Conservation (phyloP, 2,329 filamentous ascomycete species). For the Tolypocladium amazonense region DNA sequence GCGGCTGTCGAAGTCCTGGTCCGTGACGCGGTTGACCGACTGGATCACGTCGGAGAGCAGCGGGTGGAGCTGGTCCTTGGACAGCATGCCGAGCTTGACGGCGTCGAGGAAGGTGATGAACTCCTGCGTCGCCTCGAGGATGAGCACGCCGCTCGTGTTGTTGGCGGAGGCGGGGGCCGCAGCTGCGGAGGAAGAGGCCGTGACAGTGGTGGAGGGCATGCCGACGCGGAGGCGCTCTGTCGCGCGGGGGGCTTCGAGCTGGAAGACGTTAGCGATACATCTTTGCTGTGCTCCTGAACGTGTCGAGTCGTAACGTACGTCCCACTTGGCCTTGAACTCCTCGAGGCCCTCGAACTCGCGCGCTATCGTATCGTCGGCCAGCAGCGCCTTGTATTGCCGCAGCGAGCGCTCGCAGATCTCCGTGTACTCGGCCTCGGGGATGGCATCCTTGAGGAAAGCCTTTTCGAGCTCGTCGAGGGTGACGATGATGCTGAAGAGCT, state of each 20-base stretch:
- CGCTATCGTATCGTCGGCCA: conserved; percentile 86
- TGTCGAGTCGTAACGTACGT: conserved; percentile 46
- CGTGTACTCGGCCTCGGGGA: conserved; percentile 85
- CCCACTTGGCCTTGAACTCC: conserved; percentile 84
- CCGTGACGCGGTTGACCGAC: conserved; percentile 92
- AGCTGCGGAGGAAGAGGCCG: conserved; percentile 37
- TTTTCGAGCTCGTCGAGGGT: conserved; percentile 94
- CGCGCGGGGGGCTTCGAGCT: conserved; percentile 91
- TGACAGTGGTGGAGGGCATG: conserved; percentile 73
- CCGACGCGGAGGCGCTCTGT: conserved; percentile 88
- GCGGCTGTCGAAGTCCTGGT: conserved; percentile 86
- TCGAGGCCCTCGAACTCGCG: conserved; percentile 80
- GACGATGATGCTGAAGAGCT: conserved; percentile 95
- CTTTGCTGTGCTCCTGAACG: too few species aligned
- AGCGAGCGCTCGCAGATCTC: conserved; percentile 90
- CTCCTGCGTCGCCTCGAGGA: conserved; percentile 87
- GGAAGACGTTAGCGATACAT: conserved; percentile 5
- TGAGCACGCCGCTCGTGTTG: conserved; percentile 53
- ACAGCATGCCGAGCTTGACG: conserved; percentile 79
- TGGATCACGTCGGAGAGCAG: conserved; percentile 93
- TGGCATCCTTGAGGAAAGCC: conserved; percentile 90
- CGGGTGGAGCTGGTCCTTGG: conserved; percentile 94
- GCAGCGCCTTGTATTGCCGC: conserved; percentile 92
- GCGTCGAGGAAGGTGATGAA: conserved; percentile 98
- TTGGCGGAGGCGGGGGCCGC: conserved; percentile 32